Evolutionary conservation across 2,329 filamentous ascomycete species (phyloP).

Genomic region (Ascocoryne sarcoides): DNA sequence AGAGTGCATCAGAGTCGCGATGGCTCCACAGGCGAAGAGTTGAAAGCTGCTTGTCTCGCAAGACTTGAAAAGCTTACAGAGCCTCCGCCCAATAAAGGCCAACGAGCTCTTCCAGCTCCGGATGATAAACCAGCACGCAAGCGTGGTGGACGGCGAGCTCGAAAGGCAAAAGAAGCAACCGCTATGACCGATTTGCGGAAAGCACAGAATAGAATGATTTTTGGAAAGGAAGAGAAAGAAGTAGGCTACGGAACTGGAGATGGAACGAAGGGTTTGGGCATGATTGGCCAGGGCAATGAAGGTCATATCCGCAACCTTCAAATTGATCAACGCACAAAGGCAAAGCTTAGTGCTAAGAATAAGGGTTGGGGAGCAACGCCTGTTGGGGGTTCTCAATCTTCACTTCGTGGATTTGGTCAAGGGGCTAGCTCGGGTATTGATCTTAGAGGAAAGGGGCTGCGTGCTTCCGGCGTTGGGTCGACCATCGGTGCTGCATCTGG

Average conservation of each 20-base stretch:
- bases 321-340: constrained; percentile 86
- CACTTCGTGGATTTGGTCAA: constrained; percentile 69
- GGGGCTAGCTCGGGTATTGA: constrained; percentile 52
- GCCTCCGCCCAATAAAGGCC: constrained; percentile 80
- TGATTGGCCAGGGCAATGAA: constrained; percentile 84
- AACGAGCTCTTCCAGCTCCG: constrained; percentile 77
- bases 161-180: constrained; percentile 92
- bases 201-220: constrained; percentile 91
- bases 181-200: constrained; percentile 96
- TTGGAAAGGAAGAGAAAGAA: constrained; percentile 91
- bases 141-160: constrained; percentile 77
- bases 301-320: constrained; percentile 83
- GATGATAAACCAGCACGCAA: constrained; percentile 94
- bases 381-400: constrained; percentile 63
- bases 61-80: constrained; percentile 89
- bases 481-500: constrained; percentile 56
- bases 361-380: constrained; percentile 81
- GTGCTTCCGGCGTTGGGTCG: constrained; percentile 72
- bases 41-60: constrained; percentile 75
- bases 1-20: constrained; percentile 73
- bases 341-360: constrained; percentile 90
- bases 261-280: constrained; percentile 78
- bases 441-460: constrained; percentile 63
- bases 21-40: constrained; percentile 71
- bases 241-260: constrained; percentile 85